Evolutionary conservation across 2,329 filamentous ascomycete species (phyloP).

Genomic region (Fusarium aywerte): DNA sequence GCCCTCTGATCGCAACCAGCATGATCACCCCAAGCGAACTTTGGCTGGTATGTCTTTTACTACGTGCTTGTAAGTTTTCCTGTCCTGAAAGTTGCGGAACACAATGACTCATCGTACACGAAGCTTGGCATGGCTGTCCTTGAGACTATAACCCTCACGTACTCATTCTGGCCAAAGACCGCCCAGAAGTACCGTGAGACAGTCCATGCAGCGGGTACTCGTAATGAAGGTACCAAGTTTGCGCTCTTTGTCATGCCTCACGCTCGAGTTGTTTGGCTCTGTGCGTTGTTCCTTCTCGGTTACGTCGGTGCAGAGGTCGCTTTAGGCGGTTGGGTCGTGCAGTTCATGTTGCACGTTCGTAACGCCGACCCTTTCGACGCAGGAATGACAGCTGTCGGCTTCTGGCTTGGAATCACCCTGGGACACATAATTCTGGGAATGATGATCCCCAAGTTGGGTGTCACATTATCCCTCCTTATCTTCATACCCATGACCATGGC

Average conservation of each 20-base stretch:
- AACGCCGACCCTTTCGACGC: constrained; percentile 72
- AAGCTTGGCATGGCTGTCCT: constrained; percentile 12
- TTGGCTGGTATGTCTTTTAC: constrained; percentile 78
- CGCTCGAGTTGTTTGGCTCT: constrained; percentile 72
- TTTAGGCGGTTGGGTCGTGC: constrained; percentile 85
- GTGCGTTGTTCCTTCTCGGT: constrained; percentile 75
- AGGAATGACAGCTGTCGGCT: constrained; percentile 80
- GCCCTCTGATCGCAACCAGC: constrained; percentile 75
- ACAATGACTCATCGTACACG: fast-evolving
- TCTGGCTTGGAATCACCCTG: constrained; percentile 82
- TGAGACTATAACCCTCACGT: constrained; percentile 51
- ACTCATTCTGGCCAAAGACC: constrained; percentile 71
- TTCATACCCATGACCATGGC: constrained; percentile 74
- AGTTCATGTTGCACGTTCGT: constrained; percentile 82
- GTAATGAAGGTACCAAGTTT: constrained; percentile 26
- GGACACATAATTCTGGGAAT: constrained; percentile 59
- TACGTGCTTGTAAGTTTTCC: constrained; percentile 59
- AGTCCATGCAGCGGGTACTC: constrained; percentile 39
- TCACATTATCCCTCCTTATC: constrained; percentile 68
- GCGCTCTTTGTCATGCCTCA: constrained; percentile 55
- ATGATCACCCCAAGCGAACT: constrained; percentile 71
- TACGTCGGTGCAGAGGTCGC: constrained; percentile 83
- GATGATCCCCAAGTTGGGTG: constrained; percentile 67
- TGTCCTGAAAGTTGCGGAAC: fast-evolving
- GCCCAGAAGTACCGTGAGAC: constrained; percentile 62